Percentiles rank a stretch among this genome's conserved stretches.
These are phyloP conservation scores for Clarkia xantiana DNA, from an alignment of 345 rosid species.

Conservation along the genomic window DNA sequence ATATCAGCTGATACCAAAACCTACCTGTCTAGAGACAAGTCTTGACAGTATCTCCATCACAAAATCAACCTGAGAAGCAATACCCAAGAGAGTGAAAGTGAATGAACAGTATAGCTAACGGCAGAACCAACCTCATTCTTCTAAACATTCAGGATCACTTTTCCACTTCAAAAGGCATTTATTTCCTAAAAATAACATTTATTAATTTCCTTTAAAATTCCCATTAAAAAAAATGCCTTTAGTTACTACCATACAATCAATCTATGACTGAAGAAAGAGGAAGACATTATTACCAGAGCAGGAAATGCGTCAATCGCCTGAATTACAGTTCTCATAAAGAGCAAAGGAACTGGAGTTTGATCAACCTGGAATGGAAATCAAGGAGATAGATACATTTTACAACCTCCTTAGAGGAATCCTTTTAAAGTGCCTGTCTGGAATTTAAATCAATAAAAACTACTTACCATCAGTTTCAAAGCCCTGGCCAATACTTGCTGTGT, in stretches of 20 bases:
- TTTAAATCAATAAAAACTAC: neutral
- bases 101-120: neutral
- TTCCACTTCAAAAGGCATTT: no score
- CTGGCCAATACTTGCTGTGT: conserved; percentile 90
- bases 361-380: conserved; percentile 53
- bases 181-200: no score
- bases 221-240: no score
- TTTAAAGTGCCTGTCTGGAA: neutral
- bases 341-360: conserved; percentile 74
- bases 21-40: conserved; percentile 87
- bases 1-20: neutral
- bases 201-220: no score
- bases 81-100: neutral
- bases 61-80: conserved; percentile 60
- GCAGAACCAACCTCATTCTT: no score
- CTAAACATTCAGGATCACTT: no score
- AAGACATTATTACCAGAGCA: conserved; percentile 41
- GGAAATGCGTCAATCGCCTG: conserved; percentile 97
- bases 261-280: neutral
- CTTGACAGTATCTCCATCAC: conserved; percentile 91
- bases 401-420: no score
- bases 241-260: neutral
- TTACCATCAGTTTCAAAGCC: conserved; percentile 88
- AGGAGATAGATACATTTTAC: no score
- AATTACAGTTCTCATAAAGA: conserved; percentile 97